phyloP scores from a whole-genome alignment of 192 early-diverging fungal genomes.

The Borealophlyctis nickersoniae region DNA sequence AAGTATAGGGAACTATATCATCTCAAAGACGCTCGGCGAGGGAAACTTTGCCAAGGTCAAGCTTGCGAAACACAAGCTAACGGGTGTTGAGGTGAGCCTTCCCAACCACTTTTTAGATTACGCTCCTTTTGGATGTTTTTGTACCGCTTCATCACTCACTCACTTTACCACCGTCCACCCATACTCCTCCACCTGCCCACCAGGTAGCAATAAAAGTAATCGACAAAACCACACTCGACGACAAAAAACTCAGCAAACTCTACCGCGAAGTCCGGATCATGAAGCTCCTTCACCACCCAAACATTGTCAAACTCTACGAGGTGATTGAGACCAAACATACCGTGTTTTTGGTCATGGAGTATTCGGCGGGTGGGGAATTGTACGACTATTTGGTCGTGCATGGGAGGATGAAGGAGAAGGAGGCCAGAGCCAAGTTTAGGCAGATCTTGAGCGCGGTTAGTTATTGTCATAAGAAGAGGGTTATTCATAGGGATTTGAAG shows the following conservation, averaged over 20 bases:
- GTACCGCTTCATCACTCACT: neutral
- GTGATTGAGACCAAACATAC: slow-evolving; percentile 86
- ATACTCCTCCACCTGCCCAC: neutral
- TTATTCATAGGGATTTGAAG: slow-evolving; percentile 62
- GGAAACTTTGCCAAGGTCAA: slow-evolving; percentile 99
- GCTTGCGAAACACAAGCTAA: slow-evolving; percentile 76
- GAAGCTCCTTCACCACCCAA: slow-evolving; percentile 77
- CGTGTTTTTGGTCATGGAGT: slow-evolving; percentile 94
- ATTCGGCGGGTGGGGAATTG: slow-evolving; percentile 88
- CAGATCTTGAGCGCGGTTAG: slow-evolving; percentile 61
- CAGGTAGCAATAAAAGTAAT: slow-evolving; percentile 68
- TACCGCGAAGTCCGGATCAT: slow-evolving; percentile 65
- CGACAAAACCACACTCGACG: slow-evolving; percentile 59
- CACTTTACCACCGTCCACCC: neutral
- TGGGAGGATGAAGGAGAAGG: slow-evolving; percentile 69
- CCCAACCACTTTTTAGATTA: neutral
- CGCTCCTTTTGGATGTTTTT: neutral
- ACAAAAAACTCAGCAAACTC: slow-evolving; percentile 60
- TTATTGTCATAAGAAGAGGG: slow-evolving; percentile 63
- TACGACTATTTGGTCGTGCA: slow-evolving; percentile 93
- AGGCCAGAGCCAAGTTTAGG: slow-evolving; percentile 57
- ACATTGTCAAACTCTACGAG: slow-evolving; percentile 81
- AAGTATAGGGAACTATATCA: slow-evolving; percentile 77
- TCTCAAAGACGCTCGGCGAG: slow-evolving; percentile 94
- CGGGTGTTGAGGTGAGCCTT: slow-evolving; percentile 44